These are phyloP conservation scores for Beauveria pseudobassiana DNA, from an alignment of 2,329 filamentous ascomycete species.

Conservation along the genomic window DNA sequence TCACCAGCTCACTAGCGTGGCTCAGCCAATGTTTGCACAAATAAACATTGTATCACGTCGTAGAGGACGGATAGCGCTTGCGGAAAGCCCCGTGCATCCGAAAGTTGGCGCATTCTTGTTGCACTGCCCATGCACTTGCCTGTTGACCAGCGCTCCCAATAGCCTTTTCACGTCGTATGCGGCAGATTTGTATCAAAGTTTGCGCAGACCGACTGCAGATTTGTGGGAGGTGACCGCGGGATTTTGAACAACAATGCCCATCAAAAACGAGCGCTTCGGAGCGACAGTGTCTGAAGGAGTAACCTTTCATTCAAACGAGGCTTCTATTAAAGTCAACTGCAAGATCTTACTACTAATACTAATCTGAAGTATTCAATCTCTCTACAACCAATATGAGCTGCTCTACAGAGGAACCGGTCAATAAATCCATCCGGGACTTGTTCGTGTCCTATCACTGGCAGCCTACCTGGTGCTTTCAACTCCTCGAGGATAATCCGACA, in stretches of 20 bases:
- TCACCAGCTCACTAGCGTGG: too few relatives aligned
- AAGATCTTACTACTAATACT: not conserved
- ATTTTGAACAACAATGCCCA: not conserved
- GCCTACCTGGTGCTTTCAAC: too few relatives aligned
- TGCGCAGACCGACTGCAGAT: not conserved
- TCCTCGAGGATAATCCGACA: not conserved
- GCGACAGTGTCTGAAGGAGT: not conserved
- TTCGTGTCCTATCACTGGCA: too few relatives aligned
- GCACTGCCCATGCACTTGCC: not conserved
- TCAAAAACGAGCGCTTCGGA: not conserved
- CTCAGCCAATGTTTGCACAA: too few relatives aligned
- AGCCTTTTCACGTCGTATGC: not conserved
- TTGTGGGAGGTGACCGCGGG: not conserved
- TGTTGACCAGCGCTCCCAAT: not conserved
- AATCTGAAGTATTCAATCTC: not conserved
- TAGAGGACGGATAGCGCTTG: too few relatives aligned
- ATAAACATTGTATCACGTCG: too few relatives aligned
- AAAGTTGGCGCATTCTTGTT: not conserved
- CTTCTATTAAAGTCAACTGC: not conserved
- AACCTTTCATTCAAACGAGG: not conserved
- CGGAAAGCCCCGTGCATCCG: too few relatives aligned
- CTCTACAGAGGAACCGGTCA: not conserved
- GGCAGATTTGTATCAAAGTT: not conserved
- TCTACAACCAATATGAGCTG: not conserved
- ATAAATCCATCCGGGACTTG: too few relatives aligned